Percentiles rank a stretch among this genome's conserved stretches.
phyloP scores from a whole-genome alignment of 2,329 filamentous ascomycete genomes.

The Pezizomycotina sp. region DNA sequence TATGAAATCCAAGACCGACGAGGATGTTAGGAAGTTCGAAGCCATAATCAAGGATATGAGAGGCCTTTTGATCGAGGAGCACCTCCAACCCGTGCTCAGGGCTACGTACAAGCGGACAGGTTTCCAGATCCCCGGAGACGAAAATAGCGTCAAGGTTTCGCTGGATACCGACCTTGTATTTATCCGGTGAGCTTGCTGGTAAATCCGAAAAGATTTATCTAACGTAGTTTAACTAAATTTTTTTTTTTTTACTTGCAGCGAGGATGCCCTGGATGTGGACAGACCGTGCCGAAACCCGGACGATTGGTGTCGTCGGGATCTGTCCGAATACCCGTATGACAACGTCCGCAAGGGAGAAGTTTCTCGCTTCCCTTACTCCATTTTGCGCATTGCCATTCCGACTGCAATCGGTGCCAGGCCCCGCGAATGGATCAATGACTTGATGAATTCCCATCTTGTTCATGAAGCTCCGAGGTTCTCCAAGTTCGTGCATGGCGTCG shows the following conservation, averaged over 20 bases:
- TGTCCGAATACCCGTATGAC: slow-evolving; percentile 71
- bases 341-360: slow-evolving; percentile 82
- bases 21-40: slow-evolving; percentile 53
- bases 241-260: no score
- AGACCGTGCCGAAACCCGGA: slow-evolving; percentile 77
- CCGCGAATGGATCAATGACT: slow-evolving; percentile 73
- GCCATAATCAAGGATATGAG: slow-evolving; percentile 61
- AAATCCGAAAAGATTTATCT: slow-evolving; percentile 49
- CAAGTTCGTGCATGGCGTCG: slow-evolving; percentile 90
- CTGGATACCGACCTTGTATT: slow-evolving; percentile 86
- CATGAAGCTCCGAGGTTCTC: slow-evolving; percentile 81
- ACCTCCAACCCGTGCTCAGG: slow-evolving; percentile 67
- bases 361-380: slow-evolving; percentile 71
- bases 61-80: slow-evolving; percentile 56
- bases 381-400: slow-evolving; percentile 83
- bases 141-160: slow-evolving; percentile 75
- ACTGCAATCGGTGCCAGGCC: slow-evolving; percentile 43
- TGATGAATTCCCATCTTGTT: slow-evolving; percentile 84
- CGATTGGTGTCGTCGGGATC: slow-evolving; percentile 81
- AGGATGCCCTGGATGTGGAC: slow-evolving; percentile 58
- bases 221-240: no score
- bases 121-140: slow-evolving; percentile 88
- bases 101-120: slow-evolving; percentile 90
- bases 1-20: slow-evolving; percentile 49
- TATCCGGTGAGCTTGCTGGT: no score